Percentiles rank a stretch among this genome's conserved stretches.
These are phyloP conservation scores for Heterobasidion occidentale DNA, from an alignment of 1,284 basidiomycete species.

Conservation along the genomic window DNA sequence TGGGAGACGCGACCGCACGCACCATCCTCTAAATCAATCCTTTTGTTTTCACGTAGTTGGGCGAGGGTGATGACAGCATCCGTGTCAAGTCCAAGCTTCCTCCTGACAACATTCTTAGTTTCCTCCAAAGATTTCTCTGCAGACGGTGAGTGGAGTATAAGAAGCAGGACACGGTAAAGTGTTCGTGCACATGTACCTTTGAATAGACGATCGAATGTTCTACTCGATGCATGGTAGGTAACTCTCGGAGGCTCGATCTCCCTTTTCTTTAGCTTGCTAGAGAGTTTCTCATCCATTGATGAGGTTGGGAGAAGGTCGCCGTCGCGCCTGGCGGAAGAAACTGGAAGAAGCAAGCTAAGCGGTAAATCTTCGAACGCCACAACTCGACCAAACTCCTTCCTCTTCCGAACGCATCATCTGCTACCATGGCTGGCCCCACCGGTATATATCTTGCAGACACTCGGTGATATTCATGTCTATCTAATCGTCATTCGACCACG, in stretches of 20 bases:
- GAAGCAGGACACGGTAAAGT: not conserved
- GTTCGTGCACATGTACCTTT: conserved; percentile 34
- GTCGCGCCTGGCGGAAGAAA: not conserved
- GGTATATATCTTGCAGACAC: conserved; percentile 12
- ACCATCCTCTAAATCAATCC: conserved; percentile 70
- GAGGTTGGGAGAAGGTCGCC: not conserved
- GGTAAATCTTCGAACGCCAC: no score
- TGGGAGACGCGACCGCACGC: conserved; percentile 12
- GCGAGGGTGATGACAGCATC: conserved; percentile 37
- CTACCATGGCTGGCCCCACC: conserved; percentile 25
- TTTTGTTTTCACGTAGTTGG: conserved; percentile 44
- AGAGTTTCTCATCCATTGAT: not conserved
- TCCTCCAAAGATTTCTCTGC: conserved; percentile 53
- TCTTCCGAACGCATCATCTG: not conserved
- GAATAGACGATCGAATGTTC: conserved; percentile 58
- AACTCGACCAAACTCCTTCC: not conserved
- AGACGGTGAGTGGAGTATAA: not conserved
- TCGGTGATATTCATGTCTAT: not conserved
- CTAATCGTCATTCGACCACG: not conserved
- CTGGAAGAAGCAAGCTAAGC: not conserved
- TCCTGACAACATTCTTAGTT: conserved; percentile 45
- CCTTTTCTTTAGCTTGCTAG: not conserved
- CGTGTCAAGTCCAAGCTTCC: conserved; percentile 45
- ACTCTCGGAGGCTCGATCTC: conserved; percentile 34
- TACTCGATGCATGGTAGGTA: conserved; percentile 40